Evolutionary conservation across 2,329 filamentous ascomycete genomes (phyloP), one percentile per base, ranked within the genome.

Genomic region (Bipolaris zeicola): DNA sequence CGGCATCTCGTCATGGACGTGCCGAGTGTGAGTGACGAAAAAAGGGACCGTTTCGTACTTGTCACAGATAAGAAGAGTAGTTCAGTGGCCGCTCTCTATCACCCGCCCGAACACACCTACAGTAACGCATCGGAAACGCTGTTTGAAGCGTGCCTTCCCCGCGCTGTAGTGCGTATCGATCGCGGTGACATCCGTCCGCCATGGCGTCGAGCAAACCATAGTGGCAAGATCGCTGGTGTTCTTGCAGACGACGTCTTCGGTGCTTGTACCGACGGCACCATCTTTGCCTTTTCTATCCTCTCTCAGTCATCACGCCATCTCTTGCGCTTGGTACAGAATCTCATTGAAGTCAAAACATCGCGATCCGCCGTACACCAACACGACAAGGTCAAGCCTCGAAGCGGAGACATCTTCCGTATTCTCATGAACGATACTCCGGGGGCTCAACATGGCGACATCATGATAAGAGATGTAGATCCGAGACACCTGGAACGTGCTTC

Each of bases 311-410:
- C 88, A 6, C 90, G 89, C 85, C 81, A 82, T 6, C 79, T 96
- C 3, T 80, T 98, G 5, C 83, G 83, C 55, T 86, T 94, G 60
- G 71, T 97, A 1, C 88, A 96, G 68, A 88, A 89, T 56, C 72
- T 96, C 31, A 65, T 76, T 24, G 63, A 69, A 33, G 62, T 56
- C 8, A 69, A 69, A 44, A 48, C 52, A 6, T 57, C 45, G 3
- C 59, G 63, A 6, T 58, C 66, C 4, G 60, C 57, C 6, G 48
- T 48, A 7, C 56, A 58, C 2, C 63, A 62, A 13, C 60, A 60
- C 48, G 59, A 43, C 7, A 55, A 60, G 0, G 26, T 67, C 16
- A 57, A 60, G 28, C 52, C 58, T 18, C 60, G 57, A 11, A 63
- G 59, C 5, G 60, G 63, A 8, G 61, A 66, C 5, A 64, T 71